These are phyloP conservation scores for Phlegmacium glaucopus DNA, from an alignment of 768 basidiomycete species.

Conservation along the genomic window DNA sequence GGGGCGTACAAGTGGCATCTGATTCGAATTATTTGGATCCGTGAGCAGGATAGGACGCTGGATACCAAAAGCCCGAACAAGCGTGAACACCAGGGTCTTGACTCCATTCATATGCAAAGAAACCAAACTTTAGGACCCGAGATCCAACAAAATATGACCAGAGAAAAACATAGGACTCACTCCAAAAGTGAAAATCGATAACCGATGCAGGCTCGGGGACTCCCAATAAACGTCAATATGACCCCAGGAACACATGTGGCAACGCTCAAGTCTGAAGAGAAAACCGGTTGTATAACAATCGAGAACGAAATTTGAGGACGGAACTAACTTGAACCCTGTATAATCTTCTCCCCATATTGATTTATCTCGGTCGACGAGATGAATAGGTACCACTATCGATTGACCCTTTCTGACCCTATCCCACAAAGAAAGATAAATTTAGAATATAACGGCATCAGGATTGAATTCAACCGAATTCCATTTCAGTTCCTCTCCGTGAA, in stretches of 20 bases:
- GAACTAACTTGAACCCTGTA: no score
- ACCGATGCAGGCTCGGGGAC: conserved; percentile 62
- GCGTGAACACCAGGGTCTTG: conserved; percentile 40
- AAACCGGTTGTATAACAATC: not conserved
- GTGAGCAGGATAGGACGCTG: no score
- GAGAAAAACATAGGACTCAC: no score
- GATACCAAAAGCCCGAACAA: conserved; percentile 53
- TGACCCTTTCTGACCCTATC: no score
- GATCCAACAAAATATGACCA: not conserved
- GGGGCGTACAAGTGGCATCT: conserved; percentile 40
- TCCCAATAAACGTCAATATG: conserved; percentile 55
- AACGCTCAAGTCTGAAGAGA: conserved; percentile 56
- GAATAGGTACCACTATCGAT: no score
- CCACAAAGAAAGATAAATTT: conserved; percentile 17
- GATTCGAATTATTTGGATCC: conserved; percentile 33
- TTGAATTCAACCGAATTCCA: conserved; percentile 29
- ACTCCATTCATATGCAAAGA: conserved; percentile 10
- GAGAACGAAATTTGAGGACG: no score
- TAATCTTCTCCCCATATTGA: no score
- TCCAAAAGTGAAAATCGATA: conserved; percentile 63
- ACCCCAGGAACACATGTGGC: conserved; percentile 43
- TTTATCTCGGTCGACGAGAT: no score
- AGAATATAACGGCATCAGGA: not conserved
- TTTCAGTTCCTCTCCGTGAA: conserved; percentile 39
- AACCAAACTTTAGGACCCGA: not conserved